Percentiles rank a stretch among this genome's conserved stretches.
These are phyloP conservation scores for Aureobasidium mangrovei DNA, from an alignment of 2,329 filamentous ascomycete species.

Conservation along the genomic window DNA sequence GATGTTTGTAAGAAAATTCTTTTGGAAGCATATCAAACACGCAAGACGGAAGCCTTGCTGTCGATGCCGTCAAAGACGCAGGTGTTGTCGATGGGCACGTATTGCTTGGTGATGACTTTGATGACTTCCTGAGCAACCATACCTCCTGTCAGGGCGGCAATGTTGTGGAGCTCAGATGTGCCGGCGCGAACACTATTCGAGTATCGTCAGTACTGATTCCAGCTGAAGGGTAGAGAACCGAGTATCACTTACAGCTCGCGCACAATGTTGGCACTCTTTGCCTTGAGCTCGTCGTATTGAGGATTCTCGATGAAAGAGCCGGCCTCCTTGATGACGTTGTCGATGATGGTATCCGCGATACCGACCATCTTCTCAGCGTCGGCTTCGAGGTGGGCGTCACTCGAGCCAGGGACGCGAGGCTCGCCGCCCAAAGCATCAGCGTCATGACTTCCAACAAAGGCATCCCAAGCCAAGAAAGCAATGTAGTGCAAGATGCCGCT, in stretches of 20 bases:
- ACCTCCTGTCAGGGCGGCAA: constrained; percentile 76
- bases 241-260: constrained; percentile 34
- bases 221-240: background rate
- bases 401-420: constrained; percentile 30
- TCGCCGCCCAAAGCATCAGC: constrained; percentile 27
- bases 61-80: constrained; percentile 54
- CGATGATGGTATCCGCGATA: constrained; percentile 35
- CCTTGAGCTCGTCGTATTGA: constrained; percentile 32
- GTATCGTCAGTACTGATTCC: background rate
- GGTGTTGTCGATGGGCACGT: constrained; percentile 55
- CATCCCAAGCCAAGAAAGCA: constrained; percentile 43
- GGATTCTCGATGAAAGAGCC: constrained; percentile 33
- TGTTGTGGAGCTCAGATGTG: constrained; percentile 85
- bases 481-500: constrained; percentile 42
- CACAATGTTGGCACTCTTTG: constrained; percentile 29
- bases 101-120: constrained; percentile 69
- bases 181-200: constrained; percentile 55
- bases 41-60: constrained; percentile 46
- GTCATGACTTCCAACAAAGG: constrained; percentile 35
- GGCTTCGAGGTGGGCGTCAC: constrained; percentile 26
- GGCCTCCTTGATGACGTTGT: constrained; percentile 36
- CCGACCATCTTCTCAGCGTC: constrained; percentile 33
- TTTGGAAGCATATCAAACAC: background rate
- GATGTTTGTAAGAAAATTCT: background rate
- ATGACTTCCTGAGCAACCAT: constrained; percentile 96